Evolutionary conservation across 208 protist genomes (phyloP), one percentile per base, ranked within the genome.

Genomic region (Blechomonas ayalai): DNA sequence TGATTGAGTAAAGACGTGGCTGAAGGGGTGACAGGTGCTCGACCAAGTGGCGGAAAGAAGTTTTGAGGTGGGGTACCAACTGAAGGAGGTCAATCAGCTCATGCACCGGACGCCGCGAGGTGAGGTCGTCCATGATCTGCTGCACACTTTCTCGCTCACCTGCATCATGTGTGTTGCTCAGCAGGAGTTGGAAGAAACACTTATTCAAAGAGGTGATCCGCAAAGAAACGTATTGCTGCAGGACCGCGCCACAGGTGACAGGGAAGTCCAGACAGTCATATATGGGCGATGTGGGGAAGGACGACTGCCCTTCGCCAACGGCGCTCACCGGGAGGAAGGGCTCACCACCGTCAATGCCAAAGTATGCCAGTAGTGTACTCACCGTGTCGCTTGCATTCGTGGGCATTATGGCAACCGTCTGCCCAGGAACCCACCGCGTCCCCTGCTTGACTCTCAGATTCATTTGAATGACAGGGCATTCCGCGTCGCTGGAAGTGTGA

Each of bases 1-100:
- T 72, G 41, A 97, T 95, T 7, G 86, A 95, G 59, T 96, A 97
- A 65, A 86, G 89, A n/a, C 94, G 72, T 1, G 70, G 82, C 45
- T 85, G 69, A 43, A 96, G 22, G 3, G 66, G 29, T 0, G 67
- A 59, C 23, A 94, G 55, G 31, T 86, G 49, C 52, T 95, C 78
- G 1, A 93, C 56, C 5, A 85, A 18, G 34, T 83, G 72, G 6
- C 62, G 64, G 8, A 88, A 57, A 12, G 31, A 8, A 20, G 19
- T 42, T 18, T 67, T 73, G 18, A 57, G 52, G 8, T 24, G 37
- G 12, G 41, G 37, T n/a, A 32, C 25, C 36, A 60, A 59, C 12
- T 61, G 39, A 8, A 82, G 50, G 20, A 90, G 40, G 42, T 68
- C 61, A 15, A 45, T 22, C 29, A 85, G 26, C 8, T 44, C 32